Conservation (phyloP, 352 stramenopile genomes). For the Phytophthora quininea region DNA sequence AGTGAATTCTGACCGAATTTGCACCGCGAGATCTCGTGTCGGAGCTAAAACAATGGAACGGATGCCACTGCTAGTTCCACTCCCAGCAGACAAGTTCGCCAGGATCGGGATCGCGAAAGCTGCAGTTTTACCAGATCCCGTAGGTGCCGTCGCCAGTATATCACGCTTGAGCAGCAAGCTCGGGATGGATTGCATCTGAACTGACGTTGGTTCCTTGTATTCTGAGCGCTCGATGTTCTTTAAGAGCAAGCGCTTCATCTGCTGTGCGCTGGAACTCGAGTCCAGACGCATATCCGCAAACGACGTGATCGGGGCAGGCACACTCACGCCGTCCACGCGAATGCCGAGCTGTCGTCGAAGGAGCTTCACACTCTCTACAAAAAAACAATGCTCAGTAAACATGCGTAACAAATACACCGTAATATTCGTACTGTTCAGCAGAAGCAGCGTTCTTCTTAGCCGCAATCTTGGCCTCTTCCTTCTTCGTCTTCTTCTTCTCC, state of each 20-base stretch:
- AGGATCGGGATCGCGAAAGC: constrained; percentile 97
- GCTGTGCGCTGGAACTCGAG: constrained; percentile 47
- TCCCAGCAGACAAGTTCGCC: constrained; percentile 59
- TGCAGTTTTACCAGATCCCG: constrained; percentile 97
- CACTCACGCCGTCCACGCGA: constrained; percentile 64
- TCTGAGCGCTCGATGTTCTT: constrained; percentile 87
- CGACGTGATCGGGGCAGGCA: constrained; percentile 75
- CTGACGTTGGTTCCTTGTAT: constrained; percentile 99
- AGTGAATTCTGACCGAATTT: constrained; percentile 96
- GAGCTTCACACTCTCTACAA: constrained; percentile 49
- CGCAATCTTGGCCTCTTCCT: constrained; percentile 37
- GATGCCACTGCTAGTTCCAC: constrained; percentile 64
- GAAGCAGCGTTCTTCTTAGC: constrained; percentile 22
- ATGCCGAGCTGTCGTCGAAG: constrained; percentile 87
- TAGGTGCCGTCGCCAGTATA: constrained; percentile 96
- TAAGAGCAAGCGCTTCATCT: constrained; percentile 70
- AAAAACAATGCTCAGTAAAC: not conserved
- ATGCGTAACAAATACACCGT: not conserved
- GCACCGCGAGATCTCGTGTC: constrained; percentile 96
- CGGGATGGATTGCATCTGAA: constrained; percentile 98
- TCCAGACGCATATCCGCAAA: constrained; percentile 77
- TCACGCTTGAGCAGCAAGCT: constrained; percentile 90
- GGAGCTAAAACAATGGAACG: constrained; percentile 95
- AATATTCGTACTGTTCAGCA: constrained; percentile 32
- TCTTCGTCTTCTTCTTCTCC: constrained; percentile 23